Evolutionary conservation across 495 filamentous ascomycete species (phyloP).

Genomic region (Hyaloscypha variabilis): DNA sequence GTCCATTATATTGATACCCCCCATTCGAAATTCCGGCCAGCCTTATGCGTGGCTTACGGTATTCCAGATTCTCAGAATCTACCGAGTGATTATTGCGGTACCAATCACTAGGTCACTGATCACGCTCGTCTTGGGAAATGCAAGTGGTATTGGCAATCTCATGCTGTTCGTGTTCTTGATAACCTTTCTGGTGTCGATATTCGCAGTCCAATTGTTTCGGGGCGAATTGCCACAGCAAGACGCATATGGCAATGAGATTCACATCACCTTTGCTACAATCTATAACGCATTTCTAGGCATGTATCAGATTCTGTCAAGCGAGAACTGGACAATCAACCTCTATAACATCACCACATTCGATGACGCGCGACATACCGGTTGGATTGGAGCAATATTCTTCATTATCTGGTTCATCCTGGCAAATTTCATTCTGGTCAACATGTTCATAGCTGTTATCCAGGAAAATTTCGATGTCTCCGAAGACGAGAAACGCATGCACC

Average conservation of each 20-base stretch:
- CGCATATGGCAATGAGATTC: slow-evolving; percentile 54
- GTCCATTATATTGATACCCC: slow-evolving; percentile 82
- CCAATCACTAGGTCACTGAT: slow-evolving; percentile 85
- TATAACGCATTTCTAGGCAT: slow-evolving; percentile 97
- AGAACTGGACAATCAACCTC: slow-evolving; percentile 90
- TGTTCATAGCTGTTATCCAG: slow-evolving; percentile 99
- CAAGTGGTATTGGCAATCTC: slow-evolving; percentile 89
- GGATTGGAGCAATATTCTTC: slow-evolving; percentile 93
- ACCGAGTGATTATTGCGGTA: slow-evolving; percentile 88
- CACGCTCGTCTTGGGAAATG: slow-evolving; percentile 84
- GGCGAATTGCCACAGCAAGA: slow-evolving; percentile 72
- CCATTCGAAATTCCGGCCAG: slow-evolving; percentile 73
- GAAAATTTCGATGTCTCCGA: slow-evolving; percentile 99
- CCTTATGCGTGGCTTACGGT: slow-evolving; percentile 87
- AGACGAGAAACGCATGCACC: slow-evolving; percentile 95
- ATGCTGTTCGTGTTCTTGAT: slow-evolving; percentile 96
- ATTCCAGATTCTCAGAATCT: slow-evolving; percentile 92
- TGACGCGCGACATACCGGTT: slow-evolving; percentile 64
- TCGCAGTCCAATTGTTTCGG: slow-evolving; percentile 91
- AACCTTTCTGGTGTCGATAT: slow-evolving; percentile 90
- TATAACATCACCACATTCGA: slow-evolving; percentile 80
- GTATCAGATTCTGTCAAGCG: slow-evolving; percentile 97
- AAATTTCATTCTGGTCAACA: slow-evolving; percentile 96
- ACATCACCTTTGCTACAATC: slow-evolving; percentile 82
- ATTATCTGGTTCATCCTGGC: slow-evolving; percentile 94